Percentiles rank a stretch among this genome's conserved stretches.
phyloP scores from a whole-genome alignment of 2,329 filamentous ascomycete species.

The Pseudogymnoascus sp. region DNA sequence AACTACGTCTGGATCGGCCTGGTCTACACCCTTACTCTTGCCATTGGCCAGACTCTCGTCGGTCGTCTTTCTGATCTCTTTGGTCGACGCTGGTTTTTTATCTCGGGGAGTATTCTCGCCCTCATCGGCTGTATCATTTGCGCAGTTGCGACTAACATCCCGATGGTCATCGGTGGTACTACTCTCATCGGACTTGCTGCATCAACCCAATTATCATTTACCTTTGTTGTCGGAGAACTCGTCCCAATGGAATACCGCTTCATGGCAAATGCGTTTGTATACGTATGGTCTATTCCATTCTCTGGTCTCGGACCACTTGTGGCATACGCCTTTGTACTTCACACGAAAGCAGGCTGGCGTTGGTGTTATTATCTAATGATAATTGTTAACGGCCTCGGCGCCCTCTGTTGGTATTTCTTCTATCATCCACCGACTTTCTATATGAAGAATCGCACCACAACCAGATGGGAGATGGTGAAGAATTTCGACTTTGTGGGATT shows the following conservation, averaged over 20 bases:
- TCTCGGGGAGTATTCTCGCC: constrained; percentile 28
- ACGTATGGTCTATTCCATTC: constrained; percentile 30
- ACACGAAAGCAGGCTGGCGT: constrained; percentile 28
- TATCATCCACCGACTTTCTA: constrained; percentile 32
- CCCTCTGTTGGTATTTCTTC: constrained; percentile 30
- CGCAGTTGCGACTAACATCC: constrained; percentile 33
- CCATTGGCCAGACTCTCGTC: constrained; percentile 27
- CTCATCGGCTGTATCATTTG: constrained; percentile 35
- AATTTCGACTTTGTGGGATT: constrained; percentile 32
- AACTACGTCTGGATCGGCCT: constrained; percentile 26
- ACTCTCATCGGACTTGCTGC: constrained; percentile 35
- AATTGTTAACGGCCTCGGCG: constrained; percentile 26
- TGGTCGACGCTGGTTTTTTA: constrained; percentile 31
- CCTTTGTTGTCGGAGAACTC: constrained; percentile 34
- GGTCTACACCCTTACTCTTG: constrained; percentile 24
- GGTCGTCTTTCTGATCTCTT: constrained; percentile 33
- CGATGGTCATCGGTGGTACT: constrained; percentile 34
- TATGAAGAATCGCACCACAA: constrained; percentile 23
- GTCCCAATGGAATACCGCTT: constrained; percentile 36
- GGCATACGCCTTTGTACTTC: constrained; percentile 25
- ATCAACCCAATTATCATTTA: constrained; percentile 35
- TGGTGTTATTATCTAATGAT: constrained; percentile 30
- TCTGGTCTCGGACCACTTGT: constrained; percentile 29
- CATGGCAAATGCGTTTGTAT: constrained; percentile 30
- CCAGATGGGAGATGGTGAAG: constrained; percentile 25